These are phyloP conservation scores for Punctularia strigosozonata DNA, from an alignment of 768 basidiomycete genomes.

Conservation along the genomic window DNA sequence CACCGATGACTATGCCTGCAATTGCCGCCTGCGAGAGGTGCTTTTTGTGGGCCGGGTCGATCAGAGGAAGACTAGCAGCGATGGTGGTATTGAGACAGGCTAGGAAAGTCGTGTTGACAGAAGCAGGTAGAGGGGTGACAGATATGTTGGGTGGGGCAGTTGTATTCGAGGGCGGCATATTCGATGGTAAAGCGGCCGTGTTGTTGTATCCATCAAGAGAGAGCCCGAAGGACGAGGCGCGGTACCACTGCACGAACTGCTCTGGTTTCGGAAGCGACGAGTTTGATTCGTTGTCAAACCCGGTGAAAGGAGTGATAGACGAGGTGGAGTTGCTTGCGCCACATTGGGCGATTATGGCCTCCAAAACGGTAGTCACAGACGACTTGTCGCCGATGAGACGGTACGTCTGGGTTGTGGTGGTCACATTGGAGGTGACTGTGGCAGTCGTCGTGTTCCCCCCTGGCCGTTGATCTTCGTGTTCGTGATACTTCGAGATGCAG, in stretches of 20 bases:
- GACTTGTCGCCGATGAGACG: background rate
- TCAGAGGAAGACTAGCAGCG: conserved; percentile 6
- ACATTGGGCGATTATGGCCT: background rate
- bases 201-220: conserved; percentile 8
- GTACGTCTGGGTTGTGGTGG: background rate
- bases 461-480: background rate
- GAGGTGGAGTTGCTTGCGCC: background rate
- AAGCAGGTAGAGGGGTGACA: background rate
- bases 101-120: conserved; percentile 6
- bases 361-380: background rate
- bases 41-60: too few species aligned
- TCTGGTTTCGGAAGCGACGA: conserved; percentile 1
- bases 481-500: too few species aligned
- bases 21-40: too few species aligned
- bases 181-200: conserved; percentile 5
- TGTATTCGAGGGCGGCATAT: conserved; percentile 2
- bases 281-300: too few species aligned
- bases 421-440: background rate
- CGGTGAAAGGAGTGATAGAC: background rate
- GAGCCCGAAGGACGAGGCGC: conserved; percentile 9
- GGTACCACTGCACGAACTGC: conserved; percentile 7
- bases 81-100: conserved; percentile 8
- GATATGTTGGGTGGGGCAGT: background rate
- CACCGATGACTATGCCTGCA: too few species aligned
- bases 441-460: background rate